Evolutionary conservation across 1,139 yeast species (phyloP).

Genomic region (Blastobotrys ciferrii): DNA sequence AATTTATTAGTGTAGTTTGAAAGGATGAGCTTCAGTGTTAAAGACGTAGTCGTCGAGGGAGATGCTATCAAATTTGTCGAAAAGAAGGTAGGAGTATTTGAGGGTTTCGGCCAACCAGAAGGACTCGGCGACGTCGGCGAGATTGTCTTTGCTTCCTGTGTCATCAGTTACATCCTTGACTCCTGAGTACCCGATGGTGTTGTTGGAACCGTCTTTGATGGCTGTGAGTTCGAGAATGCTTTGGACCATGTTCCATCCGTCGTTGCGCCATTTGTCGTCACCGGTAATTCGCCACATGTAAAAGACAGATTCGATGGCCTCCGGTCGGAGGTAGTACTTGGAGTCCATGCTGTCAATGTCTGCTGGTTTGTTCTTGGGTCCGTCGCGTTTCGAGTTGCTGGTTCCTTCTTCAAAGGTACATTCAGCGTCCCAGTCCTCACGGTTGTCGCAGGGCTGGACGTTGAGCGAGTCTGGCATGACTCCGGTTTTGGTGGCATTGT

Average conservation of each 20-base stretch:
- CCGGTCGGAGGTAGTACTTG: conserved; percentile 65
- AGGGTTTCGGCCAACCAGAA: conserved; percentile 95
- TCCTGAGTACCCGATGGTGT: conserved; percentile 46
- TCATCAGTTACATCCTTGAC: conserved; percentile 52
- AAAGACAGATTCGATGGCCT: conserved; percentile 71
- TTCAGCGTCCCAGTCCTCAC: conserved; percentile 13
- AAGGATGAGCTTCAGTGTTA: conserved; percentile 81
- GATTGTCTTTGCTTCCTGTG: conserved; percentile 26
- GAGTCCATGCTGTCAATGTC: conserved; percentile 41
- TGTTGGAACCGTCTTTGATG: conserved; percentile 41
- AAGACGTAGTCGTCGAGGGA: conserved; percentile 71
- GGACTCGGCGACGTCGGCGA: conserved; percentile 52
- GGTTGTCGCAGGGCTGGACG: conserved; percentile 39
- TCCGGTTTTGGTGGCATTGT: conserved; percentile 44
- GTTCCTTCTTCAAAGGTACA: conserved; percentile 41
- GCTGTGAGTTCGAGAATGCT: conserved; percentile 41
- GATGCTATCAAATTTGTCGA: conserved; percentile 57
- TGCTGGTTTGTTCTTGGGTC: conserved; percentile 40
- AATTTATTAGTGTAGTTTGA: conserved; percentile 37
- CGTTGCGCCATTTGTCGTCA: conserved; percentile 63
- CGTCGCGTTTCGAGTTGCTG: background rate
- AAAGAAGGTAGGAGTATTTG: conserved; percentile 79
- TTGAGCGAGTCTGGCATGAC: conserved; percentile 46
- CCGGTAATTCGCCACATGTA: conserved; percentile 75
- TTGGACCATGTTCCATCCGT: conserved; percentile 66